Conservation (phyloP, 768 basidiomycete genomes). For the Hygrophorus russula region DNA sequence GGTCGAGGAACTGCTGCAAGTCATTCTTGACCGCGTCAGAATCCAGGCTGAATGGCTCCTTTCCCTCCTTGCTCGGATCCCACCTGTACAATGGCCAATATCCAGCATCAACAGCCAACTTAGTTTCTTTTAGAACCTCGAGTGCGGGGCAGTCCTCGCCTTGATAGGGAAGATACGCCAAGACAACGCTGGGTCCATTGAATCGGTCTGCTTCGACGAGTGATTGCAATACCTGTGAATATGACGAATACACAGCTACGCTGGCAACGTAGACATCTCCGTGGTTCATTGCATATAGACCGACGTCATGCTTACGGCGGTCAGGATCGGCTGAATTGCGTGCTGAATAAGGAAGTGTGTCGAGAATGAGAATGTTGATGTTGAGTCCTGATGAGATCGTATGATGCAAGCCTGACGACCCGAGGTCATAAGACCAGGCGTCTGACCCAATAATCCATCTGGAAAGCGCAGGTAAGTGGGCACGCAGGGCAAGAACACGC, state of each 20-base stretch:
- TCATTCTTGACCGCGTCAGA: conserved; percentile 92
- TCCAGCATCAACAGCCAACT: conserved; percentile 89
- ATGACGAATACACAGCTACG: conserved; percentile 92
- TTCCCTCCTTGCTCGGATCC: conserved; percentile 79
- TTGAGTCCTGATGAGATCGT: conserved; percentile 84
- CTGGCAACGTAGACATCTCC: conserved; percentile 95
- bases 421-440: conserved; percentile 96
- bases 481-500: conserved; percentile 45
- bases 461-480: conserved; percentile 57
- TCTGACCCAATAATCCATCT: conserved; percentile 99
- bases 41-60: conserved; percentile 87
- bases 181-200: conserved; percentile 81
- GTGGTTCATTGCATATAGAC: conserved; percentile 97
- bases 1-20: conserved; percentile 85
- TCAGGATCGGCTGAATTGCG: conserved; percentile 58
- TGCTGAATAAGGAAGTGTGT: conserved; percentile 80
- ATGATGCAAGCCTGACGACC: conserved; percentile 91
- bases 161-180: conserved; percentile 89
- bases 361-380: conserved; percentile 92
- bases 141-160: conserved; percentile 70
- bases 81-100: conserved; percentile 99
- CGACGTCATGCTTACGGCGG: conserved; percentile 90
- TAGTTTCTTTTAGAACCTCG: conserved; percentile 93
- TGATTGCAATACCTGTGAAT: conserved; percentile 87
- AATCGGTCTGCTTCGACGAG: conserved; percentile 85